Evolutionary conservation across 306 rosid genomes (phyloP).

Genomic region (Vicia faba): DNA sequence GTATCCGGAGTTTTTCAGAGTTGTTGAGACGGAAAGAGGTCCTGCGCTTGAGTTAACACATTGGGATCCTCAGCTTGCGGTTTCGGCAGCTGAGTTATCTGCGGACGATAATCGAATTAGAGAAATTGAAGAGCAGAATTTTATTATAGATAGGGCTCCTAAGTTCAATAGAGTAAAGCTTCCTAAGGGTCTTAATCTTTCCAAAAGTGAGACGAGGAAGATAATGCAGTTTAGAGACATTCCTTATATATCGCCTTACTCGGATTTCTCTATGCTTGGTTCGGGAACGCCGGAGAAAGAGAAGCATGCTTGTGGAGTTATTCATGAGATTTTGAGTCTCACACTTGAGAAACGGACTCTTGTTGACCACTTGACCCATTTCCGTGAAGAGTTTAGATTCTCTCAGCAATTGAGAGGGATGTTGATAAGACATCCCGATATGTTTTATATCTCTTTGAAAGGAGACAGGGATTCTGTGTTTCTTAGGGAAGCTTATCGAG

Average conservation of each 20-base stretch:
- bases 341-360: constrained; percentile 81
- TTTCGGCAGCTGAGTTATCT: constrained; percentile 79
- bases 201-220: constrained; percentile 79
- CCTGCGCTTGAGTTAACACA: constrained; percentile 82
- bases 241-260: constrained; percentile 79
- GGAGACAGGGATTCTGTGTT: constrained; percentile 89
- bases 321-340: constrained; percentile 89
- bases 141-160: constrained; percentile 76
- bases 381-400: constrained; percentile 87
- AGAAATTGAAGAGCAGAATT: constrained; percentile 68
- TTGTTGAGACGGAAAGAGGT: constrained; percentile 74
- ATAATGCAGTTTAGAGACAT: constrained; percentile 75
- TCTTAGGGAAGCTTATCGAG: constrained; percentile 83
- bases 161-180: constrained; percentile 72
- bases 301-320: constrained; percentile 83
- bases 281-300: constrained; percentile 71
- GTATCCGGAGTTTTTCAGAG: constrained; percentile 76
- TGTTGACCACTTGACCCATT: constrained; percentile 87
- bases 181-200: constrained; percentile 81
- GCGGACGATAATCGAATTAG: constrained; percentile 67
- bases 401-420: constrained; percentile 88
- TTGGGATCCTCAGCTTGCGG: constrained; percentile 94
- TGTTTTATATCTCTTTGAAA: constrained; percentile 85
- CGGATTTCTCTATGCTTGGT: constrained; percentile 69
- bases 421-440: constrained; percentile 90